Conservation (phyloP, 805 yeast species). For the Pichia kluyveri region DNA sequence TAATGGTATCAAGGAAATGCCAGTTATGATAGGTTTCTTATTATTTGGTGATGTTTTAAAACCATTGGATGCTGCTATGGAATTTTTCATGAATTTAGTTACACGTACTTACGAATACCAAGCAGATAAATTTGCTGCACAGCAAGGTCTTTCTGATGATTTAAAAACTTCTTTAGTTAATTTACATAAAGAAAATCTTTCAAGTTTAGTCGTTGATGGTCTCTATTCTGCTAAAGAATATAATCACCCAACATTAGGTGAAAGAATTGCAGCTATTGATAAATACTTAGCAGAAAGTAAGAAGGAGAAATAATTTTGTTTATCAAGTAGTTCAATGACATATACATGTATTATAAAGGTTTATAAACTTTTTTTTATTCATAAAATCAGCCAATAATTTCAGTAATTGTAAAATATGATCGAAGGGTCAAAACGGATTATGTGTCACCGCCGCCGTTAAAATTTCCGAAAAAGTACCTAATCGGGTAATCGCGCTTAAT, state of each 20-base stretch:
- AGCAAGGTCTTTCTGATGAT: slow-evolving; percentile 59
- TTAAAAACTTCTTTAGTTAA: slow-evolving; percentile 66
- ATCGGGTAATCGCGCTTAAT: slow-evolving; percentile 11
- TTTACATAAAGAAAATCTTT: slow-evolving; percentile 71
- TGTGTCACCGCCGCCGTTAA: background rate
- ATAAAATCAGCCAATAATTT: too few relatives aligned
- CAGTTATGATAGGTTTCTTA: slow-evolving; percentile 73
- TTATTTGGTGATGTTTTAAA: slow-evolving; percentile 69
- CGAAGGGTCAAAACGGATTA: too few relatives aligned
- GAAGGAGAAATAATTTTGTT: slow-evolving; percentile 12
- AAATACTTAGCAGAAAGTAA: slow-evolving; percentile 14
- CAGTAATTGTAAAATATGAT: too few relatives aligned
- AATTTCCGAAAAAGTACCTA: background rate
- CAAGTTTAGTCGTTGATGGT: slow-evolving; percentile 85
- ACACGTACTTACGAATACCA: slow-evolving; percentile 87
- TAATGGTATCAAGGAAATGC: slow-evolving; percentile 37
- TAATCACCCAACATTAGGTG: slow-evolving; percentile 87
- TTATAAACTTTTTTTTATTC: background rate
- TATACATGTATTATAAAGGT: background rate
- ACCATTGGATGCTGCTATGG: slow-evolving; percentile 65
- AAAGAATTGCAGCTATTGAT: slow-evolving; percentile 74
- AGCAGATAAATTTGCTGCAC: slow-evolving; percentile 82
- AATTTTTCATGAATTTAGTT: slow-evolving; percentile 57
- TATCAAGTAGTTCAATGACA: too few relatives aligned
- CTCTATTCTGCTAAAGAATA: slow-evolving; percentile 81